Base-by-base conservation (phyloP, 2,329 filamentous ascomycete genomes). In the Trichoderma sp. region DNA sequence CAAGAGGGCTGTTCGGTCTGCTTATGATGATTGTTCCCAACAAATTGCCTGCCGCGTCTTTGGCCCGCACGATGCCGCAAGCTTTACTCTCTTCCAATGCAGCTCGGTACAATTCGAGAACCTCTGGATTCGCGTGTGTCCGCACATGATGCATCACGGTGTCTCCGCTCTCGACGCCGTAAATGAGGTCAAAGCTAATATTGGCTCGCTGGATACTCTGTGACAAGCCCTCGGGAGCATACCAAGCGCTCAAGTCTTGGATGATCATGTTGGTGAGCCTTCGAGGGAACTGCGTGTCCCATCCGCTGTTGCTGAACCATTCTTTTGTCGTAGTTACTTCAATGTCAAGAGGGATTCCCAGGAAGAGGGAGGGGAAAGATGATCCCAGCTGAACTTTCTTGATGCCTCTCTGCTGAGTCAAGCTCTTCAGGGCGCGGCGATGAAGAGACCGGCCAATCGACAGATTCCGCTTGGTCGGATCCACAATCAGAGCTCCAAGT, bases 381-480 rank as follows among this genome's bases (percentile, higher is more conserved):
- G 89, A 89, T 1, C 94, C 95, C 0, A 97, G 87, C 77, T 96
- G 94, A 40, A 97, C 87, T 68, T 91, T 90, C 75, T 92, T 92
- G 75, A 96, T 86, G 2, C 89, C 90, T 49, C 89, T 87, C 61
- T 88, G 88, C 74, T 93, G 91, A 1, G 81, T 76, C 1, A 98
- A 84, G 6, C 88, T 90, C 37, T 92, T 89, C 66, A 97, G 87
- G 0, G 94, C 94, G 49, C 94, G 87, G 71, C 93, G 92, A 79
- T 97, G 94, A 2, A 98, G 86, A 0, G 93, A 97, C 73, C 94
- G 89, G 0, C 95, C 95, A 71, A 98, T 96, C 0, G 94, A 97
- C 11, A 97, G 86, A 75, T 94, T 96, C 40, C 95, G 89, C 75
- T 96, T 91, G 4, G 87, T 83, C 0, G 95, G 94, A 73, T 97